Evolutionary conservation across 306 rosid genomes (phyloP).

Genomic region (Trifolium repens): DNA sequence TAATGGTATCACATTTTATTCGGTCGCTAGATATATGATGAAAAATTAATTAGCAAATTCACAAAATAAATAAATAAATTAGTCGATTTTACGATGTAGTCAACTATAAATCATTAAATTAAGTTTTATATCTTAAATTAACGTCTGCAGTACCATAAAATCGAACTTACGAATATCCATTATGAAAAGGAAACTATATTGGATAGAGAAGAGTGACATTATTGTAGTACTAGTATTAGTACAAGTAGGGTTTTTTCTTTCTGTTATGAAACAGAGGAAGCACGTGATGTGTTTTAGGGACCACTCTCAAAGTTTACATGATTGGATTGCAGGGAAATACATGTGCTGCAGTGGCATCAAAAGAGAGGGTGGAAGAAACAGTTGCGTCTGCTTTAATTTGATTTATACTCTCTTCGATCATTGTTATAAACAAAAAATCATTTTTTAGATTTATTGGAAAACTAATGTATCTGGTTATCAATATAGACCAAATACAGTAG

Average conservation of each 20-base stretch:
- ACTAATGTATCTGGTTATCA: no score
- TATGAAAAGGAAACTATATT: not conserved
- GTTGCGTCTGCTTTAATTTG: conserved; percentile 58
- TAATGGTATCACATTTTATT: conserved; percentile 30
- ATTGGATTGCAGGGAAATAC: conserved; percentile 78
- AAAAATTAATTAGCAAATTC: conserved; percentile 33
- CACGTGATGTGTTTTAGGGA: conserved; percentile 87
- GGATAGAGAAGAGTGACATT: conserved; percentile 25
- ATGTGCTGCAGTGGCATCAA: conserved; percentile 66
- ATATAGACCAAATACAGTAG: no score
- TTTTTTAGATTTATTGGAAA: no score
- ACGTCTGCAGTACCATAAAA: not conserved
- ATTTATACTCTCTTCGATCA: not conserved
- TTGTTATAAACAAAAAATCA: no score
- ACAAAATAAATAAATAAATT: not conserved
- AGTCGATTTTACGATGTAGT: not conserved
- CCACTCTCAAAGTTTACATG: conserved; percentile 75
- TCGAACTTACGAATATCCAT: not conserved
- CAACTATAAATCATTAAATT: not conserved
- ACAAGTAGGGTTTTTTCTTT: conserved; percentile 50
- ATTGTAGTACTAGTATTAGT: conserved; percentile 41
- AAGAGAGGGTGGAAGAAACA: conserved; percentile 40
- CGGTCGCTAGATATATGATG: conserved; percentile 9
- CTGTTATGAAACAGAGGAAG: conserved; percentile 48
- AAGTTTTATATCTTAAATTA: not conserved